A percentile compares a stretch with the other conserved stretches of the same genome.
These are phyloP conservation scores for Xylariaceae sp. DNA, from an alignment of 2,329 filamentous ascomycete genomes.

Conservation along the genomic window DNA sequence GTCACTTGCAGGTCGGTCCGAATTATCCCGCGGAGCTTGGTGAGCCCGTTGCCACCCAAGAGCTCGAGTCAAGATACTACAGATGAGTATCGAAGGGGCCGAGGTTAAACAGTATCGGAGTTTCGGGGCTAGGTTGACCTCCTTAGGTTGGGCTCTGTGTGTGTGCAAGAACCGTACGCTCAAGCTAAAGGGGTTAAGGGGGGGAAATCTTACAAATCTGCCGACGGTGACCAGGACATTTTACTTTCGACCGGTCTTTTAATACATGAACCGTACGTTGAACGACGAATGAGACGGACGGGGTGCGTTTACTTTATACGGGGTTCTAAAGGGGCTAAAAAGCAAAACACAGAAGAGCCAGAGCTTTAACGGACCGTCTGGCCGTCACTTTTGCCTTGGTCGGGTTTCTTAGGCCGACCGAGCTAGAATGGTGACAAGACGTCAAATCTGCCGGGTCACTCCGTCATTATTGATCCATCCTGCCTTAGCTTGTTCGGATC, in stretches of 20 bases:
- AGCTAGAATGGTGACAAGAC: background rate
- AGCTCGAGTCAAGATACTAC: background rate
- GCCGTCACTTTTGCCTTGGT: background rate
- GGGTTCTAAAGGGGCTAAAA: too few relatives aligned
- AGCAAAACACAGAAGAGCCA: background rate
- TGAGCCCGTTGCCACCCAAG: background rate
- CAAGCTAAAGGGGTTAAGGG: too few relatives aligned
- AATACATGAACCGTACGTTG: too few relatives aligned
- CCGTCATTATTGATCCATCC: background rate
- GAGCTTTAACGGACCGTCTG: background rate
- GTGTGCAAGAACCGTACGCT: too few relatives aligned
- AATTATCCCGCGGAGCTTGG: conserved; percentile 8
- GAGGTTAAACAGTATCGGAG: background rate
- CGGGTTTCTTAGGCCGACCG: background rate
- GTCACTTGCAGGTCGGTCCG: background rate
- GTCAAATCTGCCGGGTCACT: background rate
- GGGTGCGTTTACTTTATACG: too few relatives aligned
- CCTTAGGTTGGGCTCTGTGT: too few relatives aligned
- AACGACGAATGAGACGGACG: too few relatives aligned
- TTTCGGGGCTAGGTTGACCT: background rate
- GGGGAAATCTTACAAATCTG: background rate
- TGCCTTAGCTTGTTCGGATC: background rate
- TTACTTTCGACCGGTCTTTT: too few relatives aligned
- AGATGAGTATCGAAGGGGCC: background rate
- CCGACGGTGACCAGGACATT: background rate